Conservation (phyloP, 106 monocot genomes). For the Allium cepa region DNA sequence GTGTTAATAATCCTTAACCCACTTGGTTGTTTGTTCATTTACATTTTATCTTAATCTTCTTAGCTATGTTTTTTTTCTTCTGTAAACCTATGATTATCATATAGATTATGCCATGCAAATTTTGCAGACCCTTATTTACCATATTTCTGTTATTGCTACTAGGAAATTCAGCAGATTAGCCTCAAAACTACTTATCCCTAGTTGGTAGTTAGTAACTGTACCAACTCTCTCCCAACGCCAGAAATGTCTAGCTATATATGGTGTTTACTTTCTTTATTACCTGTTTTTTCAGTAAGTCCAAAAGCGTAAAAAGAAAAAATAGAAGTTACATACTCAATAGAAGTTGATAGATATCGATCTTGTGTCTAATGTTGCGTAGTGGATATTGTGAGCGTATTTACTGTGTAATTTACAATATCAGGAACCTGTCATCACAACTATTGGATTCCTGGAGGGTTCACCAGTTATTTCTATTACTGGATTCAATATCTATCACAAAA, state of each 20-base stretch:
- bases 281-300: background rate
- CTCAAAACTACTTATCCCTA: no score
- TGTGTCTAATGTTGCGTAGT: background rate
- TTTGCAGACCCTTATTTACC: background rate
- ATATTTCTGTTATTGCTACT: background rate
- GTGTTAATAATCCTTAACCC: background rate
- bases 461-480: slow-evolving; percentile 55
- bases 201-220: background rate
- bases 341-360: background rate
- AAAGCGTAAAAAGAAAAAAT: background rate
- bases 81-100: background rate
- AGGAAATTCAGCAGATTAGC: no score
- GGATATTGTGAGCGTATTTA: background rate
- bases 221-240: background rate
- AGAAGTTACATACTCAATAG: background rate
- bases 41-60: background rate
- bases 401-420: background rate
- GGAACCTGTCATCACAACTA: slow-evolving; percentile 20
- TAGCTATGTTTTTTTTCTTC: background rate
- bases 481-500: slow-evolving; percentile 65
- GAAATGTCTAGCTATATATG: no score
- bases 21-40: background rate
- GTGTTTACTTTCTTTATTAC: no score
- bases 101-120: background rate
- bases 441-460: slow-evolving; percentile 72